phyloP scores from a whole-genome alignment of 495 filamentous ascomycete genomes.

The Tuber umbilicatum region DNA sequence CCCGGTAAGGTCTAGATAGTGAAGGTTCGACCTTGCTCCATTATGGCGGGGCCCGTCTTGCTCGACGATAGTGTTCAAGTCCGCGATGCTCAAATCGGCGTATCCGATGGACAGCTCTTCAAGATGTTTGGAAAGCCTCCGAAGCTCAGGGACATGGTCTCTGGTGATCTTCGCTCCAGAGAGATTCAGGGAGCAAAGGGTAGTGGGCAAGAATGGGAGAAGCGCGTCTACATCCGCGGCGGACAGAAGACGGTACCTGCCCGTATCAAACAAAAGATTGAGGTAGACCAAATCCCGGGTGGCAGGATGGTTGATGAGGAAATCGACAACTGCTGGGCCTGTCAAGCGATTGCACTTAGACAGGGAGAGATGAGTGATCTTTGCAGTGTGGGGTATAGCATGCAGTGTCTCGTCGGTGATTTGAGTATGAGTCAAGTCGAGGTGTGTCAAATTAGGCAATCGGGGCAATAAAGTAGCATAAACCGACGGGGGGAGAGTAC shows the following conservation, averaged over 20 bases:
- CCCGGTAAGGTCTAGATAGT: constrained; percentile 68
- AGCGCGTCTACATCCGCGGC: constrained; percentile 59
- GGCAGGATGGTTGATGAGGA: constrained; percentile 66
- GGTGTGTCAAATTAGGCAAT: constrained; percentile 63
- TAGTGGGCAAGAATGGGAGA: constrained; percentile 60
- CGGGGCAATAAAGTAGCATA: constrained; percentile 67
- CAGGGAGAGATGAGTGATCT: constrained; percentile 72
- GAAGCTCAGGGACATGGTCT: constrained; percentile 57
- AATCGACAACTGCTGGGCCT: constrained; percentile 62
- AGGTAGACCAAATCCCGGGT: constrained; percentile 62
- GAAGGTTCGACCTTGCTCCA: constrained; percentile 59
- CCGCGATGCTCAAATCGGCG: constrained; percentile 57
- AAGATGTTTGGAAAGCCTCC: constrained; percentile 66
- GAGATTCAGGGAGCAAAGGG: constrained; percentile 68
- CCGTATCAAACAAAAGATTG: constrained; percentile 67
- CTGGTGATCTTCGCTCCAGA: constrained; percentile 65
- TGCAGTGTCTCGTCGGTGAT: constrained; percentile 66
- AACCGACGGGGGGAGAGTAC: constrained; percentile 59
- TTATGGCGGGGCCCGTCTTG: constrained; percentile 43
- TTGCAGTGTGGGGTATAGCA: constrained; percentile 64
- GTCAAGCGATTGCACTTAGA: constrained; percentile 67
- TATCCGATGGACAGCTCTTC: constrained; percentile 70
- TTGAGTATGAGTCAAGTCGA: constrained; percentile 73
- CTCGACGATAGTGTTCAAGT: constrained; percentile 57
- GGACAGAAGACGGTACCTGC: constrained; percentile 65